A percentile compares a stretch with the other conserved stretches of the same genome.
Conservation (phyloP, 1,284 basidiomycete species). For the Ceratobasidium sp. region DNA sequence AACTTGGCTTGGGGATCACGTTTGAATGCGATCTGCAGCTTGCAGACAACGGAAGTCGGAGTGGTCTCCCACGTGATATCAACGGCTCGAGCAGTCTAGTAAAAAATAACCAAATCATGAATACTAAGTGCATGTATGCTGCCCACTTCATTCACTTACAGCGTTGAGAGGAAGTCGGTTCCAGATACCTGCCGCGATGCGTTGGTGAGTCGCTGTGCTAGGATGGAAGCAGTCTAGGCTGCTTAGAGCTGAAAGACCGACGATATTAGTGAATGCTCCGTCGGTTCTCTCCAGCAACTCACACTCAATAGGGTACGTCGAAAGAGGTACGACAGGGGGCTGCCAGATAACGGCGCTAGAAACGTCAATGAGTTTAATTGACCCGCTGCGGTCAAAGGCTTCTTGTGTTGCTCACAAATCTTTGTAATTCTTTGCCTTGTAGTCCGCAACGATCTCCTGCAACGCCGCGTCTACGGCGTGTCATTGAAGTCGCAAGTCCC, state of each 20-base stretch:
- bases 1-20: background rate
- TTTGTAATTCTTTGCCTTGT: slow-evolving; percentile 53
- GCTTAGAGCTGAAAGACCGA: slow-evolving; percentile 52
- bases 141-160: slow-evolving; percentile 50
- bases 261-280: background rate
- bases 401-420: slow-evolving; percentile 54
- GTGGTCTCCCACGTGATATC: slow-evolving; percentile 57
- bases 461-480: slow-evolving; percentile 54
- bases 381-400: background rate
- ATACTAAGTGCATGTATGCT: slow-evolving; percentile 27
- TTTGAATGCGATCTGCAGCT: slow-evolving; percentile 55
- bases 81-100: slow-evolving; percentile 52
- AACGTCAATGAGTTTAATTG: slow-evolving; percentile 49
- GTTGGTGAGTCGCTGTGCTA: slow-evolving; percentile 55
- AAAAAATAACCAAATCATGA: slow-evolving; percentile 7
- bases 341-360: slow-evolving; percentile 54
- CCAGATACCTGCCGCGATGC: slow-evolving; percentile 59
- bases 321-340: slow-evolving; percentile 57
- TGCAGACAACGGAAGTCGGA: slow-evolving; percentile 55
- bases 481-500: background rate
- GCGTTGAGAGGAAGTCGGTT: slow-evolving; percentile 55
- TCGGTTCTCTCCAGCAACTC: slow-evolving; percentile 3
- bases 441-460: slow-evolving; percentile 54
- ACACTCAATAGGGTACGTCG: slow-evolving; percentile 56
- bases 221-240: slow-evolving; percentile 61